phyloP scores from a whole-genome alignment of 345 rosid genomes.

The Psidium friedrichsthalianum region DNA sequence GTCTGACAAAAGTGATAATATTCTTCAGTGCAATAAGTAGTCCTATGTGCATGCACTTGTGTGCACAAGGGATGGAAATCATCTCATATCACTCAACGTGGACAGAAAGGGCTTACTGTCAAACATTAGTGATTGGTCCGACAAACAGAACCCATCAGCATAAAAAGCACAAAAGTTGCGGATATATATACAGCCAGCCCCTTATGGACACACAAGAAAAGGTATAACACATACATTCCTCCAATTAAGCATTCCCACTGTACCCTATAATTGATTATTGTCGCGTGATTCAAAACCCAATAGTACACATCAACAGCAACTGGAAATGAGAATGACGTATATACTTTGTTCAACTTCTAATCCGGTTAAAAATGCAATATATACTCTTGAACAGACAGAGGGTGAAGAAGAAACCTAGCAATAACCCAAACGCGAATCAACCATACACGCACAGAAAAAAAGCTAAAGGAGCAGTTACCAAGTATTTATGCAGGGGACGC shows the following conservation, averaged over 20 bases:
- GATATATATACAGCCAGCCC: not conserved
- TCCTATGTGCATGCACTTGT: not conserved
- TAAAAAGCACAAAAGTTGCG: not conserved
- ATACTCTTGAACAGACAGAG: not conserved
- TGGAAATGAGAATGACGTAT: not conserved
- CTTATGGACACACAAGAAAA: not conserved
- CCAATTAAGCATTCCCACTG: not conserved
- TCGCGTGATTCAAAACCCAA: not conserved
- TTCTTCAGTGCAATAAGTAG: not conserved
- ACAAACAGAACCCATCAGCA: not conserved
- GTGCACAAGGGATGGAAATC: not conserved
- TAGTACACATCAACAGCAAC: not conserved
- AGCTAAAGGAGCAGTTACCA: slow-evolving; percentile 10
- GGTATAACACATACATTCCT: not conserved
- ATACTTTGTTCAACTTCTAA: not conserved
- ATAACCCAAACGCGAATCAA: not conserved
- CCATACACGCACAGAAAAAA: not conserved
- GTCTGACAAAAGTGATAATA: not conserved
- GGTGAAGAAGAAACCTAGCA: not conserved
- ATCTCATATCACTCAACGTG: not conserved
- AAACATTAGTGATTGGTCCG: not conserved
- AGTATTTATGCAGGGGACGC: slow-evolving; percentile 13
- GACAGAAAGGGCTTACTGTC: not conserved
- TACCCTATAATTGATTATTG: not conserved
- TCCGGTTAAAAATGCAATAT: not conserved